Conservation (phyloP, 345 rosid genomes). For the Tarenaya hassleriana region DNA sequence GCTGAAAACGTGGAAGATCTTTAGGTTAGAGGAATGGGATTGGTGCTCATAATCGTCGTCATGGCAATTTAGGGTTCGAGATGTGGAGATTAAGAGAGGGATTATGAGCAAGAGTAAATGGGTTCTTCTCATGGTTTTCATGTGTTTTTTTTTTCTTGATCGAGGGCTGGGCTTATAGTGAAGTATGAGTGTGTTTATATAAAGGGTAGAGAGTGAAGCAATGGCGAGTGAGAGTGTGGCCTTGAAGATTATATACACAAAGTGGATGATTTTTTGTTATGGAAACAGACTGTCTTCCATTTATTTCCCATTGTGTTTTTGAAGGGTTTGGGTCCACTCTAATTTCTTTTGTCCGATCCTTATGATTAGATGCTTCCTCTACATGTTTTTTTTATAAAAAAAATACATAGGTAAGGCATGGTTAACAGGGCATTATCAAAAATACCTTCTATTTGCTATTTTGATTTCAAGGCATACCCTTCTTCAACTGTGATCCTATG, state of each 20-base stretch:
- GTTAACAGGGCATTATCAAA: too few species aligned
- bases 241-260: slow-evolving; percentile 11
- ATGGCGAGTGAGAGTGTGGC: slow-evolving; percentile 20
- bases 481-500: too few species aligned
- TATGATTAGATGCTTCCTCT: slow-evolving; percentile 15
- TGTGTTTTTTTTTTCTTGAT: slow-evolving; percentile 20
- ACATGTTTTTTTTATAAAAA: slow-evolving; percentile 15
- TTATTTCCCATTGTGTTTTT: slow-evolving; percentile 15
- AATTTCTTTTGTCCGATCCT: slow-evolving; percentile 12
- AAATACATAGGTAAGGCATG: too few species aligned
- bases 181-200: slow-evolving; percentile 24
- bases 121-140: slow-evolving; percentile 32
- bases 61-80: slow-evolving; percentile 36
- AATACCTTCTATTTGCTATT: too few species aligned
- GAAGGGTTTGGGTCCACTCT: slow-evolving; percentile 17
- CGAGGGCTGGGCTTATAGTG: slow-evolving; percentile 9
- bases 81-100: slow-evolving; percentile 28
- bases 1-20: slow-evolving; percentile 66
- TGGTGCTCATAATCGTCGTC: slow-evolving; percentile 34
- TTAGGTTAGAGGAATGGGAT: slow-evolving; percentile 56
- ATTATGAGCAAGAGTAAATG: slow-evolving; percentile 20
- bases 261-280: slow-evolving; percentile 23
- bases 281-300: slow-evolving; percentile 69
- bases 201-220: slow-evolving; percentile 14
- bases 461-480: too few species aligned